phyloP scores from a whole-genome alignment of 139 green algal species.

The Tetraselmis striata region DNA sequence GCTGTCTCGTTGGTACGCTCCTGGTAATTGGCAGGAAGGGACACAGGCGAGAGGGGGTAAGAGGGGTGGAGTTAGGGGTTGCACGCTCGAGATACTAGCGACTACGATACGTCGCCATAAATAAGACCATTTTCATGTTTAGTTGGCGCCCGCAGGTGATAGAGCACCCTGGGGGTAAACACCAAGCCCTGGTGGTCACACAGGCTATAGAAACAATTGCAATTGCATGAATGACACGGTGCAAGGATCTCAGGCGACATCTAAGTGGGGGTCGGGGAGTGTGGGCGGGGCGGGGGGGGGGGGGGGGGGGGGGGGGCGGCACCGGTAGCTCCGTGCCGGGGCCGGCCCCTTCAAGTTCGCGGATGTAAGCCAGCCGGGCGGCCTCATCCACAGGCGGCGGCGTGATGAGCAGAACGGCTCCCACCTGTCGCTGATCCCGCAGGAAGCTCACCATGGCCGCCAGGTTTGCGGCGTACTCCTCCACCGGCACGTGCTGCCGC shows the following conservation, averaged over 20 bases:
- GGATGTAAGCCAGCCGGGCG: slow-evolving; percentile 36
- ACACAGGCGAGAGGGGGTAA: background rate
- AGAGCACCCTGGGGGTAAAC: no score
- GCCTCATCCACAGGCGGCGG: slow-evolving; percentile 61
- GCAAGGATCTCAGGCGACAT: no score
- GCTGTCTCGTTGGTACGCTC: slow-evolving; percentile 47
- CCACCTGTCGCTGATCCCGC: slow-evolving; percentile 14
- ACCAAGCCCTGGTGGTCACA: no score
- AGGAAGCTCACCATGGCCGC: slow-evolving; percentile 42
- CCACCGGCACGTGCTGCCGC: slow-evolving; percentile 78
- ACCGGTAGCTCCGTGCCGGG: background rate
- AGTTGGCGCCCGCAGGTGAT: background rate
- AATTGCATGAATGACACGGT: no score
- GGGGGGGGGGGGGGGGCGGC: no score
- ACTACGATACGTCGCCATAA: no score
- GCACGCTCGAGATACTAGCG: no score
- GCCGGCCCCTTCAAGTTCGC: background rate
- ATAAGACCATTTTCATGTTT: no score
- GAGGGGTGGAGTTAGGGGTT: background rate
- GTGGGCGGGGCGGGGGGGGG: no score
- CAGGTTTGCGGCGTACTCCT: slow-evolving; percentile 64
- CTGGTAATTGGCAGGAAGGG: background rate
- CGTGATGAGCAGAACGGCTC: slow-evolving; percentile 60
- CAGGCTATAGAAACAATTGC: no score
- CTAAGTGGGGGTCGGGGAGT: no score